Percentiles rank a stretch among this genome's conserved stretches.
Evolutionary conservation across 768 basidiomycete species (phyloP).

Genomic region (Pleurotus sapidus): DNA sequence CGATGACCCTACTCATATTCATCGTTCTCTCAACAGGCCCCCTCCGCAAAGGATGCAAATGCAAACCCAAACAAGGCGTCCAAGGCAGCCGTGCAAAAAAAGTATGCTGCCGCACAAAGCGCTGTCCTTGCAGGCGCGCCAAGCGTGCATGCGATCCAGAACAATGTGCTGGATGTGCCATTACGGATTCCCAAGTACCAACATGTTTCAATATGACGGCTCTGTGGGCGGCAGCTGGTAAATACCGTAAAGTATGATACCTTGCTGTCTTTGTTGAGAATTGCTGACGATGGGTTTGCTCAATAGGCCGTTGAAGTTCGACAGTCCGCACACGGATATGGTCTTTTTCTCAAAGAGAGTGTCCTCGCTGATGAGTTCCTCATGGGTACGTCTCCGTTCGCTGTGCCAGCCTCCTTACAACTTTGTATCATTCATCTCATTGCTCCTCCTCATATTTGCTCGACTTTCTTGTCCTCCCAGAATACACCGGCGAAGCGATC

Average conservation of each 20-base stretch:
- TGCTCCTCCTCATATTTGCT: too few relatives aligned
- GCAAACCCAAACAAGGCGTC: too few relatives aligned
- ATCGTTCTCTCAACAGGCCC: slow-evolving; percentile 52
- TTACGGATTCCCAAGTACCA: background rate
- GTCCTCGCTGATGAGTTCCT: slow-evolving; percentile 45
- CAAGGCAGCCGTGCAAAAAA: slow-evolving; percentile 23
- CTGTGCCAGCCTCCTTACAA: too few relatives aligned
- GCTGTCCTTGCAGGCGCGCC: background rate
- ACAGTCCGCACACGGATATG: slow-evolving; percentile 44
- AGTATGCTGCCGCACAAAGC: slow-evolving; percentile 40
- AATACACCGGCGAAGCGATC: slow-evolving; percentile 67
- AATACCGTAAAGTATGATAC: slow-evolving; percentile 34
- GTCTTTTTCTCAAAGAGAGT: slow-evolving; percentile 47
- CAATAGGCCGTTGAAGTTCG: slow-evolving; percentile 39
- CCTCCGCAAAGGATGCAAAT: slow-evolving; percentile 39
- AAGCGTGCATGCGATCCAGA: slow-evolving; percentile 48
- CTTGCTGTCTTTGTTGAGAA: background rate
- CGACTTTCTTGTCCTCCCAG: slow-evolving; percentile 26
- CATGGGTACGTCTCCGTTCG: slow-evolving; percentile 29
- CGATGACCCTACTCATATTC: slow-evolving; percentile 31
- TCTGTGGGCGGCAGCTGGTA: too few relatives aligned
- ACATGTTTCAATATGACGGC: too few relatives aligned
- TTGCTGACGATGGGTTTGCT: slow-evolving; percentile 7
- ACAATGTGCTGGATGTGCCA: slow-evolving; percentile 34
- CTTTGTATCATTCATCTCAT: too few relatives aligned